Conservation (phyloP, 345 rosid species). For the Sisymbrium altissimum region DNA sequence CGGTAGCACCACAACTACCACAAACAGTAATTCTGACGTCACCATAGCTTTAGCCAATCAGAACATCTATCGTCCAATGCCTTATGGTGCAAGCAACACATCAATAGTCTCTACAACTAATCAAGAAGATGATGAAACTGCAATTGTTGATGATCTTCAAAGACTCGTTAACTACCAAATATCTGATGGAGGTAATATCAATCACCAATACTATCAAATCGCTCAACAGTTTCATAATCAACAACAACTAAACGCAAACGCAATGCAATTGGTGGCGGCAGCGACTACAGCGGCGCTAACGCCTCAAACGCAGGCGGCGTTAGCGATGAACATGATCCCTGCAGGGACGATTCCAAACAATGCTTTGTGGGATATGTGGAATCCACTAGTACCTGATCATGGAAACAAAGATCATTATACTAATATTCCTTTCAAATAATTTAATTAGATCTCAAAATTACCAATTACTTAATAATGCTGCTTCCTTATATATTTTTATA, state of each 20-base stretch:
- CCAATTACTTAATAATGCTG: neutral
- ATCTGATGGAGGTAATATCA: conserved; percentile 32
- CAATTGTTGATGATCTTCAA: conserved; percentile 62
- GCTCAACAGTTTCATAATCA: conserved; percentile 43
- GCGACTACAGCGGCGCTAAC: conserved; percentile 25
- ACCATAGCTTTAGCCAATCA: conserved; percentile 64
- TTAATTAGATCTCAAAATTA: neutral
- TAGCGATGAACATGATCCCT: conserved; percentile 46
- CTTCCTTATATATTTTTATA: neutral
- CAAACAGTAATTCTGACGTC: conserved; percentile 55
- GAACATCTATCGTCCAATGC: conserved; percentile 46
- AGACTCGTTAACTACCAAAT: conserved; percentile 65
- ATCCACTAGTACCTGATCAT: conserved; percentile 54
- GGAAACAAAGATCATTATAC: conserved; percentile 47
- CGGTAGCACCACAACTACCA: conserved; percentile 42
- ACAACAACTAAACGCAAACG: conserved; percentile 42
- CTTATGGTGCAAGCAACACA: conserved; percentile 36
- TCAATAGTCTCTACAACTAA: conserved; percentile 16
- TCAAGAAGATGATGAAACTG: conserved; percentile 30
- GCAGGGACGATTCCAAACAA: conserved; percentile 35
- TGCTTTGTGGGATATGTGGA: conserved; percentile 83
- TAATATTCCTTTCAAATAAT: conserved; percentile 61
- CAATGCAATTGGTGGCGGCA: conserved; percentile 37
- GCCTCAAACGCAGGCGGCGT: conserved; percentile 40
- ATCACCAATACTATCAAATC: conserved; percentile 44